Evolutionary conservation across 495 filamentous ascomycete genomes (phyloP), one percentile per base, ranked within the genome.

Genomic region (Penicillium subrubescens): DNA sequence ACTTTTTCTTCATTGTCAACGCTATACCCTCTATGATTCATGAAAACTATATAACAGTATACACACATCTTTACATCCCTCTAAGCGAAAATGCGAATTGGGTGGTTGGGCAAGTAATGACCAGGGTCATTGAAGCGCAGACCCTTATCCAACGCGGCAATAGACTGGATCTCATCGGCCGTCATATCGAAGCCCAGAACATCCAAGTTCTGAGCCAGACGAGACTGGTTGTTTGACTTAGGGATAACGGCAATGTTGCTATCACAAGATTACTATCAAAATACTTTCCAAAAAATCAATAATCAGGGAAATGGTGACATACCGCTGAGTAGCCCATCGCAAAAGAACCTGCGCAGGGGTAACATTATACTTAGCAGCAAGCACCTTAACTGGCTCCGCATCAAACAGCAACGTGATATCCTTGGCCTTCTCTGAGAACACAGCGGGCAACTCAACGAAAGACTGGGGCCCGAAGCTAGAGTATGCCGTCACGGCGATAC

Each of bases 201-300:
- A 68, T 89, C 80, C 68, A 93, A 74, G 74, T 75, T 77, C 58
- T 72, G 64, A 19, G 65, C 69, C 74, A 92, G 66, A 50, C 84
- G 81, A 71, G 82, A 73, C 67, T 73, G 72, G 61, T 87, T 84
- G 68, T 84, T 90, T 59, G 84, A 89, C 87, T 94, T 96, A 64
- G 93, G 93, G 76, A 97, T 97, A 68, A 97, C 90, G 21, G 92
- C 91, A 60, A 97, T 77, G 33, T 86, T 87, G 25, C 92, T 61
- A 61, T 39, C 23, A 14, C n/a, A n/a, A n/a, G n/a, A n/a, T 37
- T 8, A 35, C 34, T 10, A 34, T 34, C 33, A 12, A 3, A 5
- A 39, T 17, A 14, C 31, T 0, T 21, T 39, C 27, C 37, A 41
- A 41, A 19, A 17, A 34, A 39, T 3, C 34, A 52, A 35, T 5